phyloP scores from a whole-genome alignment of 768 basidiomycete genomes.

The Rhodotorula babjevae region DNA sequence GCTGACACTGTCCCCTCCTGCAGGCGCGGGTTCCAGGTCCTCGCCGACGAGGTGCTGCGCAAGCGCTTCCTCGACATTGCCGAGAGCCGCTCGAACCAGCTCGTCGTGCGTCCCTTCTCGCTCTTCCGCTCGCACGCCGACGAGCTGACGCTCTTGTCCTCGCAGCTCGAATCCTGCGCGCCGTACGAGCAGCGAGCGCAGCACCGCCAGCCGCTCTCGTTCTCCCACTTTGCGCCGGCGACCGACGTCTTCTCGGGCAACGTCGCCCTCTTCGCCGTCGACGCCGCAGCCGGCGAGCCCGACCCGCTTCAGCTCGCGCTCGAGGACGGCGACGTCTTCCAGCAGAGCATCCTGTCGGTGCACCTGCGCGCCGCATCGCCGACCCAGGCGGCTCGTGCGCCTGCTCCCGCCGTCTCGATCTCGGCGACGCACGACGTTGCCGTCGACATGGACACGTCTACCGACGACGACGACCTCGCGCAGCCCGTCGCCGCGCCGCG shows the following conservation, averaged over 20 bases:
- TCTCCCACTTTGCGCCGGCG: slow-evolving; percentile 5
- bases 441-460: background rate
- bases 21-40: slow-evolving; percentile 14
- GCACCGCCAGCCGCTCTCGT: background rate
- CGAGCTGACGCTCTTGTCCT: background rate
- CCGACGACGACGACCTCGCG: background rate
- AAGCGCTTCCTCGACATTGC: slow-evolving; percentile 6
- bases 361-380: background rate
- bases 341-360: slow-evolving; percentile 1
- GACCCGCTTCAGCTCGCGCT: slow-evolving; percentile 7
- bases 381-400: background rate
- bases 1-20: too few species aligned
- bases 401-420: too few species aligned
- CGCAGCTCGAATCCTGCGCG: slow-evolving; percentile 15
- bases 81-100: background rate
- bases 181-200: slow-evolving; percentile 2
- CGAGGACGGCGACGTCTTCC: slow-evolving; percentile 27
- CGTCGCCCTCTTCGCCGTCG: slow-evolving; percentile 9
- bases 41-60: slow-evolving; percentile 17
- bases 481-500: background rate
- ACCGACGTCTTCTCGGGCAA: background rate
- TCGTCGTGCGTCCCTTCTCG: slow-evolving; percentile 4
- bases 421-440: background rate
- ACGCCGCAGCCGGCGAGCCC: background rate
- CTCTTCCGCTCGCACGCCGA: background rate